Base-by-base conservation (phyloP, 257 asterid species). In the Ajuga chamaepitys region DNA sequence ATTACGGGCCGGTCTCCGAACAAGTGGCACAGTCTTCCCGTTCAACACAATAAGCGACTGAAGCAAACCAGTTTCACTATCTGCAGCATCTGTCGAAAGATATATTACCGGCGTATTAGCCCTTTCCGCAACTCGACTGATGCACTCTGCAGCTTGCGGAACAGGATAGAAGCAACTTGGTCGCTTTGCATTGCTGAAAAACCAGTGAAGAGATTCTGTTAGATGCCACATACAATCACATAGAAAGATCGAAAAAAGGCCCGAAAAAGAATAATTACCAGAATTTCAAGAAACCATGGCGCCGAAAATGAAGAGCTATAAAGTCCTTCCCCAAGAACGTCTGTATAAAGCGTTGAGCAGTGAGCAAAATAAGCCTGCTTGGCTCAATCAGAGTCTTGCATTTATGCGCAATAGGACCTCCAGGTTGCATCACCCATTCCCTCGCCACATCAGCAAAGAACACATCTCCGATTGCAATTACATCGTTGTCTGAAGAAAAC, bases 201-300 rank as follows among this genome's bases (percentile, higher is more conserved):
- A 70, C 73, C 66, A 70, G 62, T 13, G 53, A 66, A 20, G 17
- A 72, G 51, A 37, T 35, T 28, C 22, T 6, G 25, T 57, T 26
- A 70, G 37, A 58, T 44, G 37, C 52, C 12, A n/a, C 70, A 67
- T 48, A 21, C 8, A 76, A 67, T 51, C 75, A 64, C 68, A 47
- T 41, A 5, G 22, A 38, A 9, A 60, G 38, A 54, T n/a, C n/a
- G 22, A 18, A 52, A 41, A 14, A 58, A 52, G n/a, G 48, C 58
- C 62, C 9, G 55, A 66, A 50, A 66, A 50, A 61, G 45, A 53
- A 41, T 37, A 16, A 64, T 21, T 83, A 94, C 99, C 99, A 94
- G 82, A 94, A 94, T 73, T 94, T 94, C 82, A 94, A 86, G 87
- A 94, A 88, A 70, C 99, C 99, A 66, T 94, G 99, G 40, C 97